These are phyloP conservation scores for Tuber calosporum DNA, from an alignment of 495 filamentous ascomycete species.

Conservation along the genomic window DNA sequence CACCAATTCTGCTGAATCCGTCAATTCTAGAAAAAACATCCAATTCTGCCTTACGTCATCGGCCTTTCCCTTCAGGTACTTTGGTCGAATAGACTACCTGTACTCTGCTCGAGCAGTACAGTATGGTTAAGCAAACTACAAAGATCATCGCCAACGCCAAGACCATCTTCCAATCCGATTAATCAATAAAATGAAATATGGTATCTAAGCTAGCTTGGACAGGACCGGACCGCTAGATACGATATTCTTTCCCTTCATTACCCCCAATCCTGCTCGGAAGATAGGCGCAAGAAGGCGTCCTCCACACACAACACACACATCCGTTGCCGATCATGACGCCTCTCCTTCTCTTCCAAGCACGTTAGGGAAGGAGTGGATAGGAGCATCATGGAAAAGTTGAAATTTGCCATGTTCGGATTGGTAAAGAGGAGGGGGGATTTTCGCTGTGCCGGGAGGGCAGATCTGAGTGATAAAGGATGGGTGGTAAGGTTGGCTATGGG, in stretches of 20 bases:
- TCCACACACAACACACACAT: neutral
- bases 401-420: neutral
- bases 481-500: neutral
- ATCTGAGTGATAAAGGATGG: neutral
- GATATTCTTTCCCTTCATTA: neutral
- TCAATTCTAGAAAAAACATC: neutral
- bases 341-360: neutral
- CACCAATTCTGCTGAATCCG: neutral
- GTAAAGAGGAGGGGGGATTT: neutral
- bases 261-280: neutral
- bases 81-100: too few species aligned
- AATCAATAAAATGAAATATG: neutral
- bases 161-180: neutral
- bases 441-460: neutral
- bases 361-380: neutral
- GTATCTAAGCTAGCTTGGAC: too few species aligned
- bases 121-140: neutral
- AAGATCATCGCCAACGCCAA: neutral
- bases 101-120: too few species aligned
- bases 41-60: neutral
- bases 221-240: neutral
- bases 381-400: neutral
- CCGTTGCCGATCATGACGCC: neutral
- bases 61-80: neutral
- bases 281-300: neutral